These are phyloP conservation scores for Neurospora sp. DNA, from an alignment of 495 filamentous ascomycete species.

Conservation along the genomic window DNA sequence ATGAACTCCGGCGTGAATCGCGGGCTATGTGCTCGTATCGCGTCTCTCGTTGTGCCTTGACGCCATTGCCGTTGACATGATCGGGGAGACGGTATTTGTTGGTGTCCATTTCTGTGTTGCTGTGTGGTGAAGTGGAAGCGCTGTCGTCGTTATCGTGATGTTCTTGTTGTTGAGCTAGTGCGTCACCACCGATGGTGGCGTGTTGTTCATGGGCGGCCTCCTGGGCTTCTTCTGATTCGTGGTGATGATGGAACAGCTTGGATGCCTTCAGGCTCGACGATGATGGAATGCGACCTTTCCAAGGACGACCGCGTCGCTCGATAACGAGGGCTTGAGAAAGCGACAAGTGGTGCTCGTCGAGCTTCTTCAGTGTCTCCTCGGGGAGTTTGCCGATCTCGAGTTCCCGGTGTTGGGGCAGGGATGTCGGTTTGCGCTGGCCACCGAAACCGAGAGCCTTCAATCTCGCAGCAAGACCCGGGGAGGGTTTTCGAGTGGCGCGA, in stretches of 20 bases:
- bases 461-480: constrained; percentile 66
- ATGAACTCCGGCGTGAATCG: constrained; percentile 19
- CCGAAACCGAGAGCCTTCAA: constrained; percentile 61
- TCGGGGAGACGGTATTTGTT: constrained; percentile 57
- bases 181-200: neutral
- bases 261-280: constrained; percentile 22
- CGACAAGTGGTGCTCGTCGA: constrained; percentile 52
- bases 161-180: neutral
- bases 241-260: constrained; percentile 13
- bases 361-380: constrained; percentile 58
- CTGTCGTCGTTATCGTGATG: neutral
- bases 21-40: constrained; percentile 43
- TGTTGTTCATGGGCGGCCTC: constrained; percentile 6
- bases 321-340: constrained; percentile 41
- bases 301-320: constrained; percentile 52
- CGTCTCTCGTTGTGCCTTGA: constrained; percentile 44
- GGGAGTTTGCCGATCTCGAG: constrained; percentile 60
- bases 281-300: constrained; percentile 45
- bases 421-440: constrained; percentile 29
- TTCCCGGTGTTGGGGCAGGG: constrained; percentile 24
- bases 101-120: constrained; percentile 45
- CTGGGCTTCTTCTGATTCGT: constrained; percentile 6
- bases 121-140: constrained; percentile 9
- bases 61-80: constrained; percentile 49
- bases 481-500: constrained; percentile 42